These are phyloP conservation scores for Thuidium tamariscinum DNA, from an alignment of 225 moss, liverwort and hornwort genomes.

Conservation along the genomic window DNA sequence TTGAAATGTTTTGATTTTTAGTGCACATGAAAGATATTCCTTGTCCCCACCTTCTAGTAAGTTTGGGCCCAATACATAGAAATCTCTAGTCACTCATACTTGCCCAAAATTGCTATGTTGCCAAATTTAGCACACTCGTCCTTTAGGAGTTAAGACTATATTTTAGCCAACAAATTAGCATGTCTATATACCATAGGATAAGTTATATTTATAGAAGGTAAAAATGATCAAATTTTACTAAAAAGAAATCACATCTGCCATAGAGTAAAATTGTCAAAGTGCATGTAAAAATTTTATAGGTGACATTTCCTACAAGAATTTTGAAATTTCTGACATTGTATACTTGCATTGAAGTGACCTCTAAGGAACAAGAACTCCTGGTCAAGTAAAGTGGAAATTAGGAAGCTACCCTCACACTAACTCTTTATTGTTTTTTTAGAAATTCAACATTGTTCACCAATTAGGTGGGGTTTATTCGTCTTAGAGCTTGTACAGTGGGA, in stretches of 20 bases:
- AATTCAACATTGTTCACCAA: background rate
- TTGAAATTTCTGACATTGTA: background rate
- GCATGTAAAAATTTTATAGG: background rate
- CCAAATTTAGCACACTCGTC: too few relatives aligned
- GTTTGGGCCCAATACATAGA: too few relatives aligned
- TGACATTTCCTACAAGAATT: background rate
- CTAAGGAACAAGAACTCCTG: background rate
- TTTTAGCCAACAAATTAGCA: background rate
- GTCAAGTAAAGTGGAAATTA: background rate
- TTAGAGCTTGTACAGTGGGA: too few relatives aligned
- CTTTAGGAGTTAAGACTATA: background rate
- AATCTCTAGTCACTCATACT: too few relatives aligned
- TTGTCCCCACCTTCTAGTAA: too few relatives aligned
- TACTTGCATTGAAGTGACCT: background rate
- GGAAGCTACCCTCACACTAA: background rate
- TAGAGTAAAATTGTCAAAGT: background rate
- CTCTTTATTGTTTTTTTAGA: background rate
- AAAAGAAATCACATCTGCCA: background rate
- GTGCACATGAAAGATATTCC: too few relatives aligned
- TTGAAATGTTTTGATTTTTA: too few relatives aligned
- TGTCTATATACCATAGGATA: background rate
- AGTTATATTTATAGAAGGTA: too few relatives aligned
- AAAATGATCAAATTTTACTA: too few relatives aligned
- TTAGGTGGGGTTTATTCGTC: background rate
- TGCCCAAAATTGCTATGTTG: too few relatives aligned